These are phyloP conservation scores for Hypoxylon sp. DNA, from an alignment of 2,329 filamentous ascomycete genomes.

Conservation along the genomic window DNA sequence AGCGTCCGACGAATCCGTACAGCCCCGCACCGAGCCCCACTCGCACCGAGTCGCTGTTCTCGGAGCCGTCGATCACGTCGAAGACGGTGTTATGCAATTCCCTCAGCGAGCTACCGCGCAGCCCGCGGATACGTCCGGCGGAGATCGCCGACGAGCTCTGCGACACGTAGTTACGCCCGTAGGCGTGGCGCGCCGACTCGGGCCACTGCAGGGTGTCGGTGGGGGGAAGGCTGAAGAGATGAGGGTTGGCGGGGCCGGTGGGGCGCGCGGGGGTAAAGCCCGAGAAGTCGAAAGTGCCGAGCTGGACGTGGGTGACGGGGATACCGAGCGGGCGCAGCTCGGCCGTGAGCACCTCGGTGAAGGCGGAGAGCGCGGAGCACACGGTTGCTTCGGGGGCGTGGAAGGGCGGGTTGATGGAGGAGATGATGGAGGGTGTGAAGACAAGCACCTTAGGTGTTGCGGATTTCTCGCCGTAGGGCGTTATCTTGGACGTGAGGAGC, in stretches of 20 bases:
- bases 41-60: constrained; percentile 75
- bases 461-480: constrained; percentile 53
- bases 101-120: constrained; percentile 79
- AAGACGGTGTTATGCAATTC: constrained; percentile 90
- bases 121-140: constrained; percentile 69
- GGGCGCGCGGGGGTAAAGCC: constrained; percentile 68
- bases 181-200: constrained; percentile 70
- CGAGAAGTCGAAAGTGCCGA: constrained; percentile 90
- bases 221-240: constrained; percentile 57
- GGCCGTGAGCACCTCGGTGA: constrained; percentile 82
- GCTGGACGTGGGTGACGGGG: constrained; percentile 86
- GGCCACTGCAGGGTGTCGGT: constrained; percentile 75
- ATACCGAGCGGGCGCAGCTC: constrained; percentile 84
- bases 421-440: constrained; percentile 84
- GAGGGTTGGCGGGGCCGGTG: constrained; percentile 10
- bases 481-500: constrained; percentile 75
- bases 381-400: constrained; percentile 89
- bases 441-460: constrained; percentile 78
- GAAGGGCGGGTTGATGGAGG: constrained; percentile 83
- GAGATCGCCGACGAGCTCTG: constrained; percentile 70
- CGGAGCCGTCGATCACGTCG: constrained; percentile 82
- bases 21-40: constrained; percentile 87
- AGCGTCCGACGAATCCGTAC: constrained; percentile 88
- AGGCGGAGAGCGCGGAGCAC: constrained; percentile 88
- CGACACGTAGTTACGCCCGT: constrained; percentile 72